Conservation (phyloP, 2,329 filamentous ascomycete species). For the Dissoconium aciculare region DNA sequence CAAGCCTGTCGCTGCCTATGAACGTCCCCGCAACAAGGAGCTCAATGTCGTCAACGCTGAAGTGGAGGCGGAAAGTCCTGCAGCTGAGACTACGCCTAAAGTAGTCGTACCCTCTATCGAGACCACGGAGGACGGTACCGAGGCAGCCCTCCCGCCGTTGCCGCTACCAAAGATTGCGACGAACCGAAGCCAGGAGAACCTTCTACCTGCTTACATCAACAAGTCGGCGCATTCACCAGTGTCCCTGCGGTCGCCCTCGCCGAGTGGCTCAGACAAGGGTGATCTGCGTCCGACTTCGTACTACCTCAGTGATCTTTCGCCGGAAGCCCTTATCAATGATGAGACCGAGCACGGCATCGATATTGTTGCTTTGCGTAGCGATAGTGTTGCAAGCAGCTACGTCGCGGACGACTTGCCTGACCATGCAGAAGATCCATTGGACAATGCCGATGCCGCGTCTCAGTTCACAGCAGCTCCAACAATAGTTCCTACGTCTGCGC, state of each 20-base stretch:
- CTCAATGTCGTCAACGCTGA: conserved; percentile 33
- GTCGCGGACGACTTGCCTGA: not conserved
- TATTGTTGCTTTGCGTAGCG: conserved; percentile 1
- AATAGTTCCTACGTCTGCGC: not conserved
- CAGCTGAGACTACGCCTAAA: conserved; percentile 7
- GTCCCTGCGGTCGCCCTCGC: not conserved
- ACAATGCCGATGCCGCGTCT: not conserved
- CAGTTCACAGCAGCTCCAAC: not conserved
- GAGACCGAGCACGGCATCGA: not conserved
- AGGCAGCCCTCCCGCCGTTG: conserved; percentile 2
- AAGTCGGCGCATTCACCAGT: too few species aligned
- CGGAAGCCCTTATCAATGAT: too few species aligned
- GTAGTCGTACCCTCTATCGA: too few species aligned
- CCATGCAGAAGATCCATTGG: not conserved
- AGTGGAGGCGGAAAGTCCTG: conserved; percentile 11
- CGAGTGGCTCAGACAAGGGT: not conserved
- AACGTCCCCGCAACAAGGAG: conserved; percentile 20
- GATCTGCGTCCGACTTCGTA: conserved; percentile 1
- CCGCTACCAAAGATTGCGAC: too few species aligned
- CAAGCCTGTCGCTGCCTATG: conserved; percentile 18
- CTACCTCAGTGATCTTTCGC: conserved; percentile 1
- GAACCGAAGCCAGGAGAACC: conserved; percentile 1
- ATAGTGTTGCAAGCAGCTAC: not conserved
- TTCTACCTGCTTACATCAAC: too few species aligned
- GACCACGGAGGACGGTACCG: conserved; percentile 5